These are phyloP conservation scores for Sugiyamaella qingdaonensis DNA, from an alignment of 805 yeast genomes.

Conservation along the genomic window DNA sequence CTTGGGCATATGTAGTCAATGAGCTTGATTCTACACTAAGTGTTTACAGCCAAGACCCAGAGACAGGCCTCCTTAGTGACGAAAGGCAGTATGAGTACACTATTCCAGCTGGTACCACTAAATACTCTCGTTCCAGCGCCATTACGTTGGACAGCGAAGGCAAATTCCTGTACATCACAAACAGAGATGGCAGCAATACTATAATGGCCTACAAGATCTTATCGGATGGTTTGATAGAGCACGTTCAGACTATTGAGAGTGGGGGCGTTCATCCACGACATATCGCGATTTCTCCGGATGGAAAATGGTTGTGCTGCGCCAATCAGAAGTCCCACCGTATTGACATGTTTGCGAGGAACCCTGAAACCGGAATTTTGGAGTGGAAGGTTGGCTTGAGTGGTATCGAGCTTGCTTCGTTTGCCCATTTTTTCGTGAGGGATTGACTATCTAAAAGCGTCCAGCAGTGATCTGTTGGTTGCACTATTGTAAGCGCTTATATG, in stretches of 20 bases:
- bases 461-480: not conserved
- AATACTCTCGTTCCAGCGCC: constrained; percentile 6
- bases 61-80: constrained; percentile 3
- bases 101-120: not conserved
- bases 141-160: constrained; percentile 1
- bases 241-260: constrained; percentile 8
- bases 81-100: constrained; percentile 1
- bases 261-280: constrained; percentile 13
- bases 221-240: not conserved
- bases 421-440: not conserved
- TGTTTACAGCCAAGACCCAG: not conserved
- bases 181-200: constrained; percentile 8
- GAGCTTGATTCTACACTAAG: constrained; percentile 9
- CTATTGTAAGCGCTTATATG: too few relatives aligned
- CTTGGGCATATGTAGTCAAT: constrained; percentile 6
- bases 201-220: constrained; percentile 6
- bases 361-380: constrained; percentile 3
- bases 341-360: constrained; percentile 7
- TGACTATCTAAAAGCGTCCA: not conserved
- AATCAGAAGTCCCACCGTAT: constrained; percentile 9
- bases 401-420: constrained; percentile 5
- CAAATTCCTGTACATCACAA: constrained; percentile 4
- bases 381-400: constrained; percentile 9
- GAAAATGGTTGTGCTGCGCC: constrained; percentile 8
- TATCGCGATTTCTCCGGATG: constrained; percentile 9